phyloP scores from a whole-genome alignment of 2,329 filamentous ascomycete species.

The Metarhizium anisopliae region DNA sequence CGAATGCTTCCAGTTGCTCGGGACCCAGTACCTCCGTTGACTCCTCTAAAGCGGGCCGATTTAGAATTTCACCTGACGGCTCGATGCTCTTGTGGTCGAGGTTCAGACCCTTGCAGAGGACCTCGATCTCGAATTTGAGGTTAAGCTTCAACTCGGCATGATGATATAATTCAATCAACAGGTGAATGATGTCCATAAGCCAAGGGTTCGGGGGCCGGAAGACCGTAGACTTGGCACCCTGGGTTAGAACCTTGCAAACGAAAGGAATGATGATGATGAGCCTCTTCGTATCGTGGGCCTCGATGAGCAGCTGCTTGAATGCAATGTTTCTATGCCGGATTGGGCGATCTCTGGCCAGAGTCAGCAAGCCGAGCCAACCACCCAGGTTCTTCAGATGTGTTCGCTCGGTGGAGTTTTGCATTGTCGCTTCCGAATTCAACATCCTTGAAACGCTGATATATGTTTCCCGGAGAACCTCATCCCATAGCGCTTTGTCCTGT shows the following conservation, averaged over 20 bases:
- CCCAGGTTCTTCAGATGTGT: slow-evolving; percentile 88
- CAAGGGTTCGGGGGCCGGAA: slow-evolving; percentile 95
- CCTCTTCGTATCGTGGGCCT: slow-evolving; percentile 87
- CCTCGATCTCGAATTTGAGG: slow-evolving; percentile 97
- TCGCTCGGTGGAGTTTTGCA: slow-evolving; percentile 77
- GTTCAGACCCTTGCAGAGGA: slow-evolving; percentile 84
- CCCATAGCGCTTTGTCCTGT: slow-evolving; percentile 69
- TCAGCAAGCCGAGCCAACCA: slow-evolving; percentile 86
- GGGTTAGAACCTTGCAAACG: slow-evolving; percentile 88
- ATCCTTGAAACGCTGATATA: slow-evolving; percentile 79
- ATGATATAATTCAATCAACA: slow-evolving; percentile 90
- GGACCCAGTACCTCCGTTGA: slow-evolving; percentile 48
- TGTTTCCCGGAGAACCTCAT: slow-evolving; percentile 86
- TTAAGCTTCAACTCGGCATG: slow-evolving; percentile 91
- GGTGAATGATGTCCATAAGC: slow-evolving; percentile 89
- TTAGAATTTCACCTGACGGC: slow-evolving; percentile 76
- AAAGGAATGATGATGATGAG: slow-evolving; percentile 92
- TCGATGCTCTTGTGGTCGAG: slow-evolving; percentile 91
- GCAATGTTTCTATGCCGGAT: slow-evolving; percentile 96
- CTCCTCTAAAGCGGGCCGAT: slow-evolving; percentile 58
- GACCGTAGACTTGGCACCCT: slow-evolving; percentile 75
- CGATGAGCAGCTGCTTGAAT: slow-evolving; percentile 89
- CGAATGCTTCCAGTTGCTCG: slow-evolving; percentile 72
- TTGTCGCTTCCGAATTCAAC: slow-evolving; percentile 80
- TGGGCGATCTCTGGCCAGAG: slow-evolving; percentile 85